Base-by-base conservation (phyloP, 345 rosid species). In the Pistacia atlantica region DNA sequence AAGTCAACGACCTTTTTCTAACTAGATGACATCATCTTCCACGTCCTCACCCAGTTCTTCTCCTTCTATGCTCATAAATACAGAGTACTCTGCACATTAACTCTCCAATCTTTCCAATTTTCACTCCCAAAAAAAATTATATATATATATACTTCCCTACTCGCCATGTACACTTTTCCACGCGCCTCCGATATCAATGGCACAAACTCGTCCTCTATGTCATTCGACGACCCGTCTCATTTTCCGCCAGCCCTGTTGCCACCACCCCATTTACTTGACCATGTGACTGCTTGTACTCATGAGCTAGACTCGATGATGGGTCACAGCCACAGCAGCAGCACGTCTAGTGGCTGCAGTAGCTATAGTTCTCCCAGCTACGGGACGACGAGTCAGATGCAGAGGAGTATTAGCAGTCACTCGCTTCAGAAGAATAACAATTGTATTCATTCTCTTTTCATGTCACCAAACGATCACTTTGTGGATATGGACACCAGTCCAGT, bases 371-470 rank as follows among this genome's bases (percentile, higher is more conserved):
- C 95, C 20, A 89, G 81, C 75, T 89, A 90, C 42, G 71, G 46
- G 46, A 42, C 84, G 20, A 87, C 84, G 2, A 80, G 88, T 73
- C 90, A 77, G 28, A 80, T 87, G 63, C 97, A 90, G 81, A 88
- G 95, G 80, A 93, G 95, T 56, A 76, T 74, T 49, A 92, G 94
- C 74, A 92, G 93, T 79, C 90, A 89, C 72, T 83, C 88, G 22
- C 83, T 87, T 33, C 83, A 81, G 54, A 82, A 77, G 74, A 90
- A 85, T 18, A 85, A 83, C 16, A 84, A 82, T 62, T 89, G 85
- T 55, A 56, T 79, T 67, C 81, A 67, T 46, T 81, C 77, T 80
- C 83, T 69, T 65, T 88, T 82, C 52, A 61, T 70, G 8, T 75
- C 82, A 55, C 74, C 79, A 68, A 84, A 75, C 12, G 88, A 78